Evolutionary conservation across 164 flowering plant genomes (phyloP), one percentile per base, ranked within the genome.

Genomic region (Tetrastigma voinierianum): DNA sequence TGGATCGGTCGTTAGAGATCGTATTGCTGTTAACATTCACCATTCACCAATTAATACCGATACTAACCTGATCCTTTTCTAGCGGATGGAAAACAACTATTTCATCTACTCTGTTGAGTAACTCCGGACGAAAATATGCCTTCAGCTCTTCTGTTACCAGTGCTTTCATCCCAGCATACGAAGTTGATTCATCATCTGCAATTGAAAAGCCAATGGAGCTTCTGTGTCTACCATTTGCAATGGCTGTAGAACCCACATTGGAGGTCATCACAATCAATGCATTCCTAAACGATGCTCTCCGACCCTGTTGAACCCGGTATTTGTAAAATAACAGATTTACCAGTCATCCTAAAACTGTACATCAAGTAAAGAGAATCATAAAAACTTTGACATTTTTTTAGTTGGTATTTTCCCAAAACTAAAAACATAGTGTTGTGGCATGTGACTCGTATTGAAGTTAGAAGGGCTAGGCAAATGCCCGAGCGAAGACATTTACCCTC

Each of bases 261-360:
- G 98, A 93, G n/a, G 98, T 93, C 96, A 93, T 93, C 55, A 90
- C 82, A 15, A 93, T 64, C 72, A 93, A 73, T 3, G 93, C 80
- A 64, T 93, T 90, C n/a, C 86, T 93, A 68, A 93, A 90, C 47
- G 89, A 85, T 16, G 89, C 96, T 68, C 86, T 84, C 53, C 95
- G 76, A 20, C 98, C 98, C 93, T 92, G 76, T 61, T 6, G 47
- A 68, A 67, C n/a, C n/a, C 21, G 65, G 25, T 20, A 14, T 56
- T 57, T 18, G 17, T 17, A 40, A 20, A n/a, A 52, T 60, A 24
- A 74, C 64, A 51, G 10, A 51, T n/a, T 11, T 14, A 54, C 48
- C n/a, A 48, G 43, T 57, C 43, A 40, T 58, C 15, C 49, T 40
- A 19, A 16, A 45, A 19, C 1, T 24, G 66, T 40, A 52, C n/a